Conservation (phyloP, 768 basidiomycete genomes). For the Psilocybe azurescens region DNA sequence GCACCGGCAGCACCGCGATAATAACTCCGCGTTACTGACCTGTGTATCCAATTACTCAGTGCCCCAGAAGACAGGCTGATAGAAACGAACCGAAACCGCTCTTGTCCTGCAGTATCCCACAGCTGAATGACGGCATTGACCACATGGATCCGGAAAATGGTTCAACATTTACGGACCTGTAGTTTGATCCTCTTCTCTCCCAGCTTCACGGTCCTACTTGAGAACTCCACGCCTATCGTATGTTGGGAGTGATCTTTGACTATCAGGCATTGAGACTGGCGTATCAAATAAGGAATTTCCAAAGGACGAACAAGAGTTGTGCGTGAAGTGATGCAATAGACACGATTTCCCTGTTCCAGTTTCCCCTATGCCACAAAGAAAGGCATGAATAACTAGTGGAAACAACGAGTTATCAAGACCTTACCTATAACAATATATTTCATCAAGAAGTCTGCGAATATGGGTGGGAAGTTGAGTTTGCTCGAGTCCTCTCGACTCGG, state of each 20-base stretch:
- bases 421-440: constrained; percentile 97
- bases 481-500: background rate
- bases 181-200: constrained; percentile 96
- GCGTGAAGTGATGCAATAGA: constrained; percentile 93
- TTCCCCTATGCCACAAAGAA: constrained; percentile 64
- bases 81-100: constrained; percentile 76
- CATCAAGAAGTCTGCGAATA: constrained; percentile 88
- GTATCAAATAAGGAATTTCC: constrained; percentile 1
- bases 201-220: constrained; percentile 89
- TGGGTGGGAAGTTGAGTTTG: constrained; percentile 19
- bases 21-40: constrained; percentile 93
- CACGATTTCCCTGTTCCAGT: constrained; percentile 98
- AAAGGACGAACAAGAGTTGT: constrained; percentile 82
- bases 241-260: constrained; percentile 97
- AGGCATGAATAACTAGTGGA: constrained; percentile 7
- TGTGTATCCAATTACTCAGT: constrained; percentile 28
- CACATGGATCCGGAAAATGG: constrained; percentile 14
- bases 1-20: constrained; percentile 95
- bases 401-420: constrained; percentile 18
- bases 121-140: constrained; percentile 53
- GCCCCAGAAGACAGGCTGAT: background rate
- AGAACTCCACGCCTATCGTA: constrained; percentile 98
- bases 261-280: constrained; percentile 37
- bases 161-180: constrained; percentile 62
- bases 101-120: constrained; percentile 98